Evolutionary conservation across 805 yeast species (phyloP), one percentile per base, ranked within the genome.

Genomic region (Wickerhamomyces strasburgensis): DNA sequence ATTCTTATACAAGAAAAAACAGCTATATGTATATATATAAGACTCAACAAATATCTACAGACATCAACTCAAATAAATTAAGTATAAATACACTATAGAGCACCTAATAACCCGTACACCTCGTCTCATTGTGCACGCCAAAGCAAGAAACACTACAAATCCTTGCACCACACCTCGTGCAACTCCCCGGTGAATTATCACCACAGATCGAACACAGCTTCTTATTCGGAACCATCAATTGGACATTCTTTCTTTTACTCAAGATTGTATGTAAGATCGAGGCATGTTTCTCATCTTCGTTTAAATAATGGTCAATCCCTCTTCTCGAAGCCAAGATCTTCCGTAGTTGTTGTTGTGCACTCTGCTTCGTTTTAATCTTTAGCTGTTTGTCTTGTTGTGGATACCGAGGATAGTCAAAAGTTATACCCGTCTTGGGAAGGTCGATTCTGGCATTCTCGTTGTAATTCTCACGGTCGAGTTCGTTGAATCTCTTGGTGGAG

Each of bases 201-300:
- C 74, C 74, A 52, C 74, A 69, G 6, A 69, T 67, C 0, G 71
- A 60, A 37, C 74, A 69, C 8, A 68, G 51, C 33, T 68, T 66
- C 51, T 65, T 66, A 27, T 58, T 49, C 13, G 60, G 58, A 10
- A 60, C 58, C 29, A 54, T 47, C 31, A 61, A 54, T 45, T 41
- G 41, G 11, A 45, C 42, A 38, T 44, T 52, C 35, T 49, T 50
- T 29, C 59, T 62, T 39, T 60, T 64, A 5, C 60, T 41, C 14
- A 49, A 50, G 7, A 49, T 38, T 21, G 61, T 54, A 34, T 60
- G 40, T 21, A 54, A 42, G 14, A 48, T 48, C 33, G 64, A 47
- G 17, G 61, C 60, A n/a, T 47, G 48, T 37, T 62, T 60, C 31
- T 63, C 70, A 13, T 66, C 59, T 28, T 69, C 74, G 45, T 68